These are phyloP conservation scores for Thermomyces lanuginosus DNA, from an alignment of 2,329 filamentous ascomycete genomes.

Conservation along the genomic window DNA sequence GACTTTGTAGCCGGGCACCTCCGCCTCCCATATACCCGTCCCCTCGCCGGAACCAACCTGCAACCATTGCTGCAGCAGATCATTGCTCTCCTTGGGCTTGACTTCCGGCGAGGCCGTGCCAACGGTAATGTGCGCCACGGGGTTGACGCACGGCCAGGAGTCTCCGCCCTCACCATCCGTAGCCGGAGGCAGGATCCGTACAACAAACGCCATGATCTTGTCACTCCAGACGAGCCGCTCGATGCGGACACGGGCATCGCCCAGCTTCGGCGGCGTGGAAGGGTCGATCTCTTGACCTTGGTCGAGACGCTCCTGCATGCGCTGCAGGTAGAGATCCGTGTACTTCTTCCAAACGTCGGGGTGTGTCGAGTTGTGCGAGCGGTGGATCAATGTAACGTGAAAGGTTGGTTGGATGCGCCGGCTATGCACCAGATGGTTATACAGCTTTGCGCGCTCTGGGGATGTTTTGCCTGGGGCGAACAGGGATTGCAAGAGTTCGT, in stretches of 20 bases:
- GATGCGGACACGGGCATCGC: constrained; percentile 34
- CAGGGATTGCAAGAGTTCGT: constrained; percentile 47
- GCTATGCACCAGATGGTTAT: constrained; percentile 54
- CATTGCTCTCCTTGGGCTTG: constrained; percentile 92
- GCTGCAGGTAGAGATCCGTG: constrained; percentile 36
- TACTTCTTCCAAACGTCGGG: constrained; percentile 65
- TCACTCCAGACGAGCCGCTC: constrained; percentile 65
- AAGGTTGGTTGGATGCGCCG: constrained; percentile 70
- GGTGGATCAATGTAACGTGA: constrained; percentile 88
- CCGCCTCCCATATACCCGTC: constrained; percentile 39
- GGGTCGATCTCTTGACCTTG: constrained; percentile 12
- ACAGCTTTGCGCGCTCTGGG: constrained; percentile 48
- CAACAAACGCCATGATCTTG: constrained; percentile 81
- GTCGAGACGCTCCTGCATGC: constrained; percentile 15
- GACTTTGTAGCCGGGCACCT: constrained; percentile 38
- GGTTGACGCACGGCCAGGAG: constrained; percentile 56
- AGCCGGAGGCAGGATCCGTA: constrained; percentile 40
- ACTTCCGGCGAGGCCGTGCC: constrained; percentile 59
- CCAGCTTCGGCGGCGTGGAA: constrained; percentile 17
- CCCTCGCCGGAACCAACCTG: constrained; percentile 36
- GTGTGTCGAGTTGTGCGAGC: constrained; percentile 42
- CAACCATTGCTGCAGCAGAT: constrained; percentile 61
- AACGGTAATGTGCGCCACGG: constrained; percentile 72
- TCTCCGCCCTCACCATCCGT: constrained; percentile 26
- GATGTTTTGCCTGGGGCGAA: constrained; percentile 40